phyloP scores from a whole-genome alignment of 495 filamentous ascomycete species.

The Ramalina intermedia region DNA sequence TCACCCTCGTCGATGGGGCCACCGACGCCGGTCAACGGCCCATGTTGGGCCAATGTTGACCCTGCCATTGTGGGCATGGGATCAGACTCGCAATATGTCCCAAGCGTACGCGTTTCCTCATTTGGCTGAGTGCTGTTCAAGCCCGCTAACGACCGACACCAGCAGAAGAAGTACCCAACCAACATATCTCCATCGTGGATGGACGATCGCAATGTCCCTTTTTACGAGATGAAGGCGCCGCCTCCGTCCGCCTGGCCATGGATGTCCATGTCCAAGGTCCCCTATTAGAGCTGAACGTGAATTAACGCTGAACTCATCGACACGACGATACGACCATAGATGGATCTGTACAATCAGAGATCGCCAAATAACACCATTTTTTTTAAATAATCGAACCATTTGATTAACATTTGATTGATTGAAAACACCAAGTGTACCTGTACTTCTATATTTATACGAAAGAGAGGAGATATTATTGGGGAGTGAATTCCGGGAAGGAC shows the following conservation, averaged over 20 bases:
- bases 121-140: background rate
- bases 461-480: no score
- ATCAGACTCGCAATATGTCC: slow-evolving; percentile 2
- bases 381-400: no score
- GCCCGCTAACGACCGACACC: background rate
- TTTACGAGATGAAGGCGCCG: slow-evolving; percentile 5
- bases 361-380: no score
- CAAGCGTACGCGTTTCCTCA: slow-evolving; percentile 2
- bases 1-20: slow-evolving; percentile 6
- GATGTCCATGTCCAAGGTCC: background rate
- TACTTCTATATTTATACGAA: no score
- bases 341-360: no score
- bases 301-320: background rate
- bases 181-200: slow-evolving; percentile 6
- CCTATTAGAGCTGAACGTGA: no score
- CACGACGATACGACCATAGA: slow-evolving; percentile 1
- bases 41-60: slow-evolving; percentile 6
- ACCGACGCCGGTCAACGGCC: slow-evolving; percentile 1
- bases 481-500: no score
- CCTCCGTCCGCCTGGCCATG: slow-evolving; percentile 6
- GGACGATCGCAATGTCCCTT: background rate
- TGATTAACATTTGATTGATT: no score
- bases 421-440: no score
- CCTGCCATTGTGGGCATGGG: slow-evolving; percentile 1
- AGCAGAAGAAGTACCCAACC: slow-evolving; percentile 5